These are phyloP conservation scores for Globisporangium spiculum DNA, from an alignment of 352 stramenopile species.

Conservation along the genomic window DNA sequence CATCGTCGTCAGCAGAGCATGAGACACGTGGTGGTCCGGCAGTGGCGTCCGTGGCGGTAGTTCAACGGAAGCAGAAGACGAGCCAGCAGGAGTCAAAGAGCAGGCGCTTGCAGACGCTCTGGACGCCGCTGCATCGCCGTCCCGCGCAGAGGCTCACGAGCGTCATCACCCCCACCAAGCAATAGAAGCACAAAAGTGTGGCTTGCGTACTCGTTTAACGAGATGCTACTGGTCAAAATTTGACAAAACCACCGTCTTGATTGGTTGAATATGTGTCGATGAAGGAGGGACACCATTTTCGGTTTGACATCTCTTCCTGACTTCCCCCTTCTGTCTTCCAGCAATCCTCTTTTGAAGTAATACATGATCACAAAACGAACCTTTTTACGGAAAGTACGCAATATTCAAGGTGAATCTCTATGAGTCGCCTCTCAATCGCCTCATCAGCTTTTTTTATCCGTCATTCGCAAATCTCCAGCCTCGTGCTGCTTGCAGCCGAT, in stretches of 20 bases:
- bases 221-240: not conserved
- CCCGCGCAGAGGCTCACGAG: not conserved
- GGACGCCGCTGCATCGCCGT: conserved; percentile 28
- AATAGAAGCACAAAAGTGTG: not conserved
- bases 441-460: not conserved
- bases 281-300: not conserved
- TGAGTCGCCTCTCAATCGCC: not conserved
- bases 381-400: not conserved
- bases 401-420: not conserved
- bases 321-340: too few relatives aligned
- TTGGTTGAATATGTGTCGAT: not conserved
- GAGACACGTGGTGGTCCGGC: not conserved
- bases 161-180: not conserved
- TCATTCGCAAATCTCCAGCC: not conserved
- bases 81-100: not conserved
- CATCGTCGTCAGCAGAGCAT: not conserved
- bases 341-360: not conserved
- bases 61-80: not conserved
- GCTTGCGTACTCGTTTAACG: not conserved
- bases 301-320: not conserved
- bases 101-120: conserved; percentile 8
- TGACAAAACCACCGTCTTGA: not conserved
- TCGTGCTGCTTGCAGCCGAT: not conserved
- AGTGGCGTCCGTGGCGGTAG: not conserved
- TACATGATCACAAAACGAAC: too few relatives aligned